phyloP scores from a whole-genome alignment of 2,329 filamentous ascomycete species.

The Dactylonectria macrodidyma region DNA sequence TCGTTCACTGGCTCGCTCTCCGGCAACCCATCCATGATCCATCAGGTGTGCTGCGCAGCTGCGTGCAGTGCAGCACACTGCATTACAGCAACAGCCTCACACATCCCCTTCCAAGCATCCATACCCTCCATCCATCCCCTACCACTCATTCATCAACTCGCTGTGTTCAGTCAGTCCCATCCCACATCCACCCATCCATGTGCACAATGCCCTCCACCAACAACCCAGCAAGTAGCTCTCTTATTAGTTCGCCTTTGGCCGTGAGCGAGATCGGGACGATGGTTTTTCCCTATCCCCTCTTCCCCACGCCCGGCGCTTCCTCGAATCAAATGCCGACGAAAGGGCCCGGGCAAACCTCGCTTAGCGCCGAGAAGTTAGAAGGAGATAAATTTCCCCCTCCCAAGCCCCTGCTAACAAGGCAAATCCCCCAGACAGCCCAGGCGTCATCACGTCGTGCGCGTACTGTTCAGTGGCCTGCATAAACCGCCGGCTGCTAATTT shows the following conservation, averaged over 20 bases:
- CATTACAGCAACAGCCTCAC: conserved; percentile 10
- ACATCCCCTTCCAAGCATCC: not conserved
- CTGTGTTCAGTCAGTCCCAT: not conserved
- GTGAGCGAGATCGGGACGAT: not conserved
- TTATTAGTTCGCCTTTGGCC: not conserved
- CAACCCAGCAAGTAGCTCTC: not conserved
- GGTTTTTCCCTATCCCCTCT: conserved; percentile 4
- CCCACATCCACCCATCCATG: not conserved
- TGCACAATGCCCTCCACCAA: not conserved
- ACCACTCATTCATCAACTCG: too few relatives aligned
- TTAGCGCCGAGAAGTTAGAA: conserved; percentile 15
- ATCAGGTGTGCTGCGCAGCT: conserved; percentile 8
- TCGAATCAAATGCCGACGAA: conserved; percentile 17
- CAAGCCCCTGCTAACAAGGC: not conserved
- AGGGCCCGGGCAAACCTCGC: conserved; percentile 28
- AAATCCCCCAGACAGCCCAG: not conserved
- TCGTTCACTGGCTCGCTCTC: not conserved
- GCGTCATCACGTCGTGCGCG: conserved; percentile 18
- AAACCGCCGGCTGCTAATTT: conserved; percentile 12
- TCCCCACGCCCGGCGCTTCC: not conserved
- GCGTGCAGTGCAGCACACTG: conserved; percentile 2
- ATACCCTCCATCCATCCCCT: not conserved
- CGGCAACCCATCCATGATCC: not conserved
- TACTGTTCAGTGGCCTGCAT: conserved; percentile 23
- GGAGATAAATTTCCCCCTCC: conserved; percentile 10